Conservation (phyloP, 495 filamentous ascomycete genomes). For the Collariella sp. region DNA sequence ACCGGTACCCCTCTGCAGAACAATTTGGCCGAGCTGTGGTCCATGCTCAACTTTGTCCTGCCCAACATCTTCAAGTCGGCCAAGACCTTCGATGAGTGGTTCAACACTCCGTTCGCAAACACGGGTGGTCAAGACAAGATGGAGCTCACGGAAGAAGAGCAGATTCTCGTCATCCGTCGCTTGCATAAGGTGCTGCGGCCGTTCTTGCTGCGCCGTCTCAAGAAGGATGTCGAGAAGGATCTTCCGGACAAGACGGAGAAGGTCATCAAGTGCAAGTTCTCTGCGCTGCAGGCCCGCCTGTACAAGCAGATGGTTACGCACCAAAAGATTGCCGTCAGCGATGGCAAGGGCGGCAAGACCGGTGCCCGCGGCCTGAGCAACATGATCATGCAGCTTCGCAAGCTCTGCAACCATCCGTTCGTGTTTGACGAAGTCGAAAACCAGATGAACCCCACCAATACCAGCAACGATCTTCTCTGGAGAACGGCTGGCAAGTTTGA, state of each 20-base stretch:
- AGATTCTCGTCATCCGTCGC: constrained; percentile 94
- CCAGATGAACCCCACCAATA: constrained; percentile 84
- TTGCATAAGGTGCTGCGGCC: constrained; percentile 95
- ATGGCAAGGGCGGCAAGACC: constrained; percentile 92
- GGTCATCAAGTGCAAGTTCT: constrained; percentile 98
- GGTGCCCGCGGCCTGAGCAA: constrained; percentile 94
- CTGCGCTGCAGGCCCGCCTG: constrained; percentile 80
- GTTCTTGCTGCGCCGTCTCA: constrained; percentile 94
- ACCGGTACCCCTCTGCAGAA: constrained; percentile 97
- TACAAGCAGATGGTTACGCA: constrained; percentile 95
- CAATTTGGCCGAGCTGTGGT: constrained; percentile 93
- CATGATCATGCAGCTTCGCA: constrained; percentile 99
- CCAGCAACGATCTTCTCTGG: constrained; percentile 90
- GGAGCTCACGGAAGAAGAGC: constrained; percentile 98
- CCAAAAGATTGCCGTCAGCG: constrained; percentile 87
- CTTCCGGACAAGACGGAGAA: constrained; percentile 97
- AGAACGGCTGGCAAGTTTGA: constrained; percentile 96
- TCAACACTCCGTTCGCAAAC: constrained; percentile 98
- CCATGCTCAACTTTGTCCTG: constrained; percentile 94
- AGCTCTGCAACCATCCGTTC: constrained; percentile 98
- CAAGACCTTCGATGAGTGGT: constrained; percentile 99
- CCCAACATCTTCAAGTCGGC: constrained; percentile 99
- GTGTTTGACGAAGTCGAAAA: constrained; percentile 97
- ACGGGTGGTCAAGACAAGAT: constrained; percentile 97
- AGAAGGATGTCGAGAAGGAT: constrained; percentile 99